Evolutionary conservation across 768 basidiomycete species (phyloP), one percentile per base, ranked within the genome.

Genomic region (Chalciporus chontae): DNA sequence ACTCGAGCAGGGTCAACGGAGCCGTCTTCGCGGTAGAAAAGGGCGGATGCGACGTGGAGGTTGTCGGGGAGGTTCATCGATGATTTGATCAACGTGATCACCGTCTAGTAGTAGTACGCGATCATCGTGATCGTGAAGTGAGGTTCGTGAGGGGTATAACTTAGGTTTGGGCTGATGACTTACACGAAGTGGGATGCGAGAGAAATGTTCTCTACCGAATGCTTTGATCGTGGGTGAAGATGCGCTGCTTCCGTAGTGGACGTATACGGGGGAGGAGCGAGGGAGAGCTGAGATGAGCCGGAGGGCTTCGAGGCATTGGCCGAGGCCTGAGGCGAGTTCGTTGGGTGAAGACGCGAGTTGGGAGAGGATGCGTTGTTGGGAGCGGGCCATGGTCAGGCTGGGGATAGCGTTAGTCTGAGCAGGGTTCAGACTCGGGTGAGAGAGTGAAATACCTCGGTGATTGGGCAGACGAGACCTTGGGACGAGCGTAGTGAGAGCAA

Each of bases 181-280:
- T 58, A 68, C 66, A 29, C 67, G 64, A 48, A 69, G 68, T 3
- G 63, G 66, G 13, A 67, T 54, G 7, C 66, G 68, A 1, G 68
- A 57, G 47, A 67, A 56, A 27, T 67, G 55, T 3, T 68, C 64
- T 26, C 66, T 59, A 24, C 68, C 63, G 4, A 67, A 67, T 0
- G 66, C 66, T 29, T 63, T 66, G 56, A 47, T 53, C 6, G 50
- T 50, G 17, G 57, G 53, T 19, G 63, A 55, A 9, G 43, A 18
- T 18, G 49, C 10, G 19, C 55, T 57, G 19, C 55, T 57, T 5
- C 42, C 27, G 15, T 67, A 67, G 41, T 59, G 55, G 19, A 67
- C 56, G 8, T 57, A 60, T 6, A 67, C 50, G 9, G 66, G 66
- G 0, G 63, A 69, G 8, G 63, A 42, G 17, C 68, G 53, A 0